Evolutionary conservation across 73 alveolate genomes (phyloP).

Genomic region (Paramecium caudatum): DNA sequence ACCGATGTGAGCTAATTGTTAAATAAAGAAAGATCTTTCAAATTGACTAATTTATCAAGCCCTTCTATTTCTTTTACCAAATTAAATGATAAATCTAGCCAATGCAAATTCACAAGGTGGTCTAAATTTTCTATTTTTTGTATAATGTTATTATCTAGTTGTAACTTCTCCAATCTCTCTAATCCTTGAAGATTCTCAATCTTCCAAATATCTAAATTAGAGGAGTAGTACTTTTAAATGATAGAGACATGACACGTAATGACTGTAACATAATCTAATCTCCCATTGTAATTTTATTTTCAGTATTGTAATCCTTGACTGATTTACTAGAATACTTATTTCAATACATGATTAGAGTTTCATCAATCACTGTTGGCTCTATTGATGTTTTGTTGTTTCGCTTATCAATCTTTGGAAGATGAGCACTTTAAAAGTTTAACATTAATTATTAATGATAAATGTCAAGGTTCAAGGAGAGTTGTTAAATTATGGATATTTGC

Average conservation of each 20-base stretch:
- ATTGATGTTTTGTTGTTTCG: constrained; percentile 44
- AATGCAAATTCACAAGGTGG: constrained; percentile 88
- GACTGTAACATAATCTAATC: constrained; percentile 62
- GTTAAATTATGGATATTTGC: background rate
- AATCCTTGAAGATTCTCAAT: constrained; percentile 85
- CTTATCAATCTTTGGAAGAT: constrained; percentile 60
- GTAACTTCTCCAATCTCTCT: constrained; percentile 82
- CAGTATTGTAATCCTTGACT: constrained; percentile 67
- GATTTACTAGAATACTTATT: constrained; percentile 30
- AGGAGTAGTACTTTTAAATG: constrained; percentile 63
- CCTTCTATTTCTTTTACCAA: constrained; percentile 90
- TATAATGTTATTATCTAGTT: constrained; percentile 90
- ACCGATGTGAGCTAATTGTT: constrained; percentile 82
- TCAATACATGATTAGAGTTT: constrained; percentile 15
- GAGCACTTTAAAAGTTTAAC: constrained; percentile 52
- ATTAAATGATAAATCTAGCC: constrained; percentile 95
- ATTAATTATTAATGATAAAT: constrained; percentile 20
- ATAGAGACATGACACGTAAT: constrained; percentile 57
- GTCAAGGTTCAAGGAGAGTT: constrained; percentile 1
- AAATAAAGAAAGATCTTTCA: constrained; percentile 88
- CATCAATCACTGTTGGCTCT: constrained; percentile 65
- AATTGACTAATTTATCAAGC: constrained; percentile 83
- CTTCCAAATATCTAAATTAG: constrained; percentile 81
- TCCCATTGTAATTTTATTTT: constrained; percentile 64
- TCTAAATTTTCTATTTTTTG: constrained; percentile 88